A percentile compares a stretch with the other conserved stretches of the same genome.
phyloP scores from a whole-genome alignment of 2,329 filamentous ascomycete species.

The Aspergillus sojae region DNA sequence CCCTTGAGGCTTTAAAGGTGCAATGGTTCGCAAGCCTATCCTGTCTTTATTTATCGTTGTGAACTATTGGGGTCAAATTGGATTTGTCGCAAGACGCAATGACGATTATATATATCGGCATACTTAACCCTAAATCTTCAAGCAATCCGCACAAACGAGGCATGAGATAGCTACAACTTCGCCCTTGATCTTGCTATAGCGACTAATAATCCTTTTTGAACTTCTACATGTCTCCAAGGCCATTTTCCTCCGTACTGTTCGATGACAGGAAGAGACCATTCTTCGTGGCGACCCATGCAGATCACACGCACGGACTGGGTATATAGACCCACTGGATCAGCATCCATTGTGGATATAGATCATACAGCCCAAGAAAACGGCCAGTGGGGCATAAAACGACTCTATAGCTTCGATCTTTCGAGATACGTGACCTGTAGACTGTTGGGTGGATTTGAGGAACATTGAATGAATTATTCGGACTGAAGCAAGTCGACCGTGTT shows the following conservation, averaged over 20 bases:
- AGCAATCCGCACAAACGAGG: neutral
- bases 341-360: neutral
- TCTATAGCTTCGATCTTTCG: too few relatives aligned
- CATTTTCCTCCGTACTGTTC: neutral
- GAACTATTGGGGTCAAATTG: too few relatives aligned
- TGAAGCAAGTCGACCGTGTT: neutral
- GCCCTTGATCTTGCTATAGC: neutral
- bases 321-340: neutral
- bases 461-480: neutral
- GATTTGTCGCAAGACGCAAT: too few relatives aligned
- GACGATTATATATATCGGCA: neutral
- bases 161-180: neutral
- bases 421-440: too few relatives aligned
- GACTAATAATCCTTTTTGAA: neutral
- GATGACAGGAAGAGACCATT: neutral
- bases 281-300: neutral
- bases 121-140: neutral
- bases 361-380: neutral
- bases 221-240: too few relatives aligned
- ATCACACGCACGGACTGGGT: neutral
- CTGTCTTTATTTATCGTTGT: too few relatives aligned
- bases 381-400: too few relatives aligned
- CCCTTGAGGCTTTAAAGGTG: fast-evolving
- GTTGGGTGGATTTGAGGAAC: too few relatives aligned
- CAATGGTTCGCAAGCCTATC: too few relatives aligned